Evolutionary conservation across 2,329 filamentous ascomycete genomes (phyloP), one percentile per base, ranked within the genome.

Genomic region (Hypoxylon sp.): DNA sequence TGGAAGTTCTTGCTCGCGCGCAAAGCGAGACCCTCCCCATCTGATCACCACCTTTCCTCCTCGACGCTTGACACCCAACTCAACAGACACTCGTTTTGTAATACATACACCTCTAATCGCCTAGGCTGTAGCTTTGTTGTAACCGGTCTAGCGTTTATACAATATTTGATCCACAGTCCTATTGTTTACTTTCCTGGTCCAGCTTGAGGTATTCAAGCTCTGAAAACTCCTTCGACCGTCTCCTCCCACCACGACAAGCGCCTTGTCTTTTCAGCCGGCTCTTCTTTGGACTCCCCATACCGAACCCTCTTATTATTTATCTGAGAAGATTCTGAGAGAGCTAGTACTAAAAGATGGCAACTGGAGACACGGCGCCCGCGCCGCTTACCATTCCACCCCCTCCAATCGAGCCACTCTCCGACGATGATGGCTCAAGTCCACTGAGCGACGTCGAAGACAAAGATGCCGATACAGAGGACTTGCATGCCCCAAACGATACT

Each of bases 381-480:
- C 79, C 81, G 75, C 79, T 81, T 71, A 79, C 81, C 72, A 82
- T 82, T 70, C 81, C 83, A 72, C 81, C 84, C 65, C 82, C 84
- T 52, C 75, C 75, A 63, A 79, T 80, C 68, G 78, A 81, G 64
- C 74, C 78, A 51, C 79, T 80, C 68, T 85, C 86, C 73, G 81
- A 82, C 67, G 85, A 86, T 71, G 88, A 89, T 73, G 92, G 91
- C 55, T 97, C 94, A 38, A 98, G 95, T 79, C 96, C 93, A 74
- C 84, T 98, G 72, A 97, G 93, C 81, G 95, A 97, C 73, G 92
- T 97, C 60, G 93, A 94, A 74, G 92, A 97, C 73, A 88, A 88
- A 73, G 89, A 92, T 67, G 85, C 83, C 44, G 90, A 92, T 53
- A 88, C 91, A 68, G 90, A 91, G 55, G 86, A 86, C 65, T 84